Evolutionary conservation across 495 filamentous ascomycete genomes (phyloP).

Genomic region (Penicillium fimorum): DNA sequence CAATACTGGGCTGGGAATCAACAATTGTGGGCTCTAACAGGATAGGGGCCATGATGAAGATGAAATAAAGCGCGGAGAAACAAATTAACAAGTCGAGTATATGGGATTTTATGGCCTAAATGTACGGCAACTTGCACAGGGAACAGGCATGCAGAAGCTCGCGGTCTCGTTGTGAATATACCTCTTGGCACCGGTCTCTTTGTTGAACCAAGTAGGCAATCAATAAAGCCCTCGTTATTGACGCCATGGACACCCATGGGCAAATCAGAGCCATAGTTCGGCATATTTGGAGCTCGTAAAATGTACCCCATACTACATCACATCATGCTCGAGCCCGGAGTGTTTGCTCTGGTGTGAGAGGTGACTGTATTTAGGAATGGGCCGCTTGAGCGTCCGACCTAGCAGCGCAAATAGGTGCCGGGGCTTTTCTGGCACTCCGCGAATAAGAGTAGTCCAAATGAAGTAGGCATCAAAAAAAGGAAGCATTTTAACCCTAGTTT

Average conservation of each 20-base stretch:
- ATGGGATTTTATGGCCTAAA: background rate
- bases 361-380: slow-evolving; percentile 12
- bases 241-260: background rate
- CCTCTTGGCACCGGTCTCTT: slow-evolving; percentile 5
- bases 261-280: background rate
- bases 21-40: slow-evolving; percentile 6
- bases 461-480: background rate
- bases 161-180: slow-evolving; percentile 9
- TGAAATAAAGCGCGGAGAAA: background rate
- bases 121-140: background rate
- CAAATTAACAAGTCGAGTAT: background rate
- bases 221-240: slow-evolving; percentile 10
- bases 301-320: background rate
- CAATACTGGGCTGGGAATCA: background rate
- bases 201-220: slow-evolving; percentile 13
- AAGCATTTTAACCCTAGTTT: background rate
- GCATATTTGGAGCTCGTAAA: background rate
- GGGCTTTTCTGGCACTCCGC: background rate
- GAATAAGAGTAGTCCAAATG: background rate
- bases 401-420: slow-evolving; percentile 4
- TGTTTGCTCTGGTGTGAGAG: slow-evolving; percentile 7
- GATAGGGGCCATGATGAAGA: slow-evolving; percentile 14
- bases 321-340: too few species aligned
- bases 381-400: slow-evolving; percentile 9
- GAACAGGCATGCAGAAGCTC: background rate